Conservation (phyloP, 2,329 filamentous ascomycete species). For the Dactylonectria macrodidyma region DNA sequence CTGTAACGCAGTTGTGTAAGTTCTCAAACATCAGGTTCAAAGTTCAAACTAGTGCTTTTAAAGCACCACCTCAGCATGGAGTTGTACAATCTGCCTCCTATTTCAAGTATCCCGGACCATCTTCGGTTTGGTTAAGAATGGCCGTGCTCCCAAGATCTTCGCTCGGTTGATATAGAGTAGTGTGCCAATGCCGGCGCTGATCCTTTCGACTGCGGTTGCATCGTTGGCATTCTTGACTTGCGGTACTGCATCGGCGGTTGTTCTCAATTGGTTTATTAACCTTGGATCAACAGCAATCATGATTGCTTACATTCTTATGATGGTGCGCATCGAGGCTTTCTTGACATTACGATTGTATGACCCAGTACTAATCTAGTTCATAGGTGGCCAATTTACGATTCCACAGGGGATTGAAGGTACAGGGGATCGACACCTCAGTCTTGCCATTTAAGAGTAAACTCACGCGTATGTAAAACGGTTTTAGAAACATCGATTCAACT, state of each 20-base stretch:
- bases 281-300: conserved; percentile 18
- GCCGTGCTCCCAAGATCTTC: conserved; percentile 20
- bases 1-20: conserved; percentile 18
- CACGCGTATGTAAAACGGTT: not conserved
- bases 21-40: not conserved
- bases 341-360: too few species aligned
- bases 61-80: conserved; percentile 21
- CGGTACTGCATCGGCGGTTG: conserved; percentile 11
- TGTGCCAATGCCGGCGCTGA: conserved; percentile 11
- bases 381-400: conserved; percentile 17
- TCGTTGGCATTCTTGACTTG: conserved; percentile 15
- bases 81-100: conserved; percentile 17
- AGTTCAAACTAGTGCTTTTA: not conserved
- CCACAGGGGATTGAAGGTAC: conserved; percentile 12
- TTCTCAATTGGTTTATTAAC: conserved; percentile 19
- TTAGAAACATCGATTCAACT: not conserved
- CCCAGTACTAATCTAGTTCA: not conserved
- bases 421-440: conserved; percentile 6
- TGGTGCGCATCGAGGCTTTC: not conserved
- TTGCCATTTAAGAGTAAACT: conserved; percentile 19
- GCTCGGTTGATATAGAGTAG: conserved; percentile 8
- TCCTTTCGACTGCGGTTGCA: conserved; percentile 11
- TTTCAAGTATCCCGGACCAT: conserved; percentile 20
- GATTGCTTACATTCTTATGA: conserved; percentile 23
- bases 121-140: conserved; percentile 16